Percentiles rank a stretch among this genome's conserved stretches.
Conservation (phyloP, 2,329 filamentous ascomycete species). For the Aspergillus sergii region DNA sequence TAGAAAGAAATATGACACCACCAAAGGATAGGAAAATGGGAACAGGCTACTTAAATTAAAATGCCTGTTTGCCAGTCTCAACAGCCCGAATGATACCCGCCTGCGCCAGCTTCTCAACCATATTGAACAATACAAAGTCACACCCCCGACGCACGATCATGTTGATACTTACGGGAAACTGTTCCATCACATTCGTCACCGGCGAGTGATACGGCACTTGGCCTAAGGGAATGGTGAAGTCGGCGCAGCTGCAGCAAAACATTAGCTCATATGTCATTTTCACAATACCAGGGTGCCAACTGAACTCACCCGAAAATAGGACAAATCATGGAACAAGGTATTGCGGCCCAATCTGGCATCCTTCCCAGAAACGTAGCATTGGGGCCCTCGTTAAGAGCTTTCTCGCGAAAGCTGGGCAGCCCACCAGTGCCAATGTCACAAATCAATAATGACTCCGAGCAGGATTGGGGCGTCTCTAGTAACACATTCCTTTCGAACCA, state of each 20-base stretch:
- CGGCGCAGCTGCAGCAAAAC: constrained; percentile 5
- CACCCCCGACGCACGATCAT: constrained; percentile 17
- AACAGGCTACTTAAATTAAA: too few species aligned
- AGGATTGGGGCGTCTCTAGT: constrained; percentile 18
- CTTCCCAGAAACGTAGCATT: constrained; percentile 13
- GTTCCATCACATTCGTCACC: constrained; percentile 5
- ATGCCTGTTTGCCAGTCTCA: constrained; percentile 13
- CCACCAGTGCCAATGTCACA: constrained; percentile 30
- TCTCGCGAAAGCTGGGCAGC: constrained; percentile 18
- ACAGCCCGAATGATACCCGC: constrained; percentile 11
- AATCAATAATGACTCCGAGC: constrained; percentile 31
- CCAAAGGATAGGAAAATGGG: not conserved
- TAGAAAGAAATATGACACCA: not conserved
- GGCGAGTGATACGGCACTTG: constrained; percentile 13
- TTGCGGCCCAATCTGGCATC: constrained; percentile 3
- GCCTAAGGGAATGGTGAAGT: constrained; percentile 16
- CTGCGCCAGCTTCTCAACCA: constrained; percentile 14
- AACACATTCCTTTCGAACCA: constrained; percentile 34
- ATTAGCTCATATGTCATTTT: not conserved
- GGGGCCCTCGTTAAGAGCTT: constrained; percentile 12
- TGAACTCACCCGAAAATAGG: constrained; percentile 15
- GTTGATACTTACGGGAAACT: constrained; percentile 14
- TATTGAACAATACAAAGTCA: constrained; percentile 18
- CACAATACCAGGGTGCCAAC: not conserved
- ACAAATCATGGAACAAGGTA: constrained; percentile 13